A percentile compares a stretch with the other conserved stretches of the same genome.
These are phyloP conservation scores for Aspergillus saccharolyticus DNA, from an alignment of 495 filamentous ascomycete genomes.

Conservation along the genomic window DNA sequence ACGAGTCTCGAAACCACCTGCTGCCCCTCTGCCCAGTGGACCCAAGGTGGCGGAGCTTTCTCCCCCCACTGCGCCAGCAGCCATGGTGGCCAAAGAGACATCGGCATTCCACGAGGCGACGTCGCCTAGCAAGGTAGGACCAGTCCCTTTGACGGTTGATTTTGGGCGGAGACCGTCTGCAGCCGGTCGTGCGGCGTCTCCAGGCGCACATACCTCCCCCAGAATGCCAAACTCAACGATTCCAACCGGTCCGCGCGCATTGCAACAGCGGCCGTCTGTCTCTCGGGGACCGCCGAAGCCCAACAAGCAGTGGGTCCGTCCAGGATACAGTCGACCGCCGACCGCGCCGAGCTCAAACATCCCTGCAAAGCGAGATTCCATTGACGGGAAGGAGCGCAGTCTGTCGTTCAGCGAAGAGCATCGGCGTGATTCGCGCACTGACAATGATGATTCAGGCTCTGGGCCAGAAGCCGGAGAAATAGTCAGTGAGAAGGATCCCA, in stretches of 20 bases:
- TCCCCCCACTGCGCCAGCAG: slow-evolving; percentile 40
- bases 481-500: slow-evolving; percentile 1
- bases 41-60: slow-evolving; percentile 29
- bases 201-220: slow-evolving; percentile 40
- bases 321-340: slow-evolving; percentile 33
- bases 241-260: slow-evolving; percentile 55
- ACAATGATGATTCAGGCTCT: slow-evolving; percentile 4
- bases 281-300: slow-evolving; percentile 34
- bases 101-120: slow-evolving; percentile 17
- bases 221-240: slow-evolving; percentile 50
- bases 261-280: slow-evolving; percentile 34
- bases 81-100: slow-evolving; percentile 31
- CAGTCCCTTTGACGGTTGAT: slow-evolving; percentile 24
- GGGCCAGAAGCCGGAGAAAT: slow-evolving; percentile 17
- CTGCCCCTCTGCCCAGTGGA: slow-evolving; percentile 10
- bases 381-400: slow-evolving; percentile 37
- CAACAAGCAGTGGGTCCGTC: slow-evolving; percentile 61
- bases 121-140: slow-evolving; percentile 18
- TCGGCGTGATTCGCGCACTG: slow-evolving; percentile 14
- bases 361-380: slow-evolving; percentile 34
- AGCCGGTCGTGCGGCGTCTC: slow-evolving; percentile 28
- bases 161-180: slow-evolving; percentile 27
- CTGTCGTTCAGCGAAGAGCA: slow-evolving; percentile 19
- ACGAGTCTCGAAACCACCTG: slow-evolving; percentile 17
- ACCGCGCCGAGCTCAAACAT: slow-evolving; percentile 24